These are phyloP conservation scores for Aureobasidium sp. DNA, from an alignment of 2,329 filamentous ascomycete genomes.

Conservation along the genomic window DNA sequence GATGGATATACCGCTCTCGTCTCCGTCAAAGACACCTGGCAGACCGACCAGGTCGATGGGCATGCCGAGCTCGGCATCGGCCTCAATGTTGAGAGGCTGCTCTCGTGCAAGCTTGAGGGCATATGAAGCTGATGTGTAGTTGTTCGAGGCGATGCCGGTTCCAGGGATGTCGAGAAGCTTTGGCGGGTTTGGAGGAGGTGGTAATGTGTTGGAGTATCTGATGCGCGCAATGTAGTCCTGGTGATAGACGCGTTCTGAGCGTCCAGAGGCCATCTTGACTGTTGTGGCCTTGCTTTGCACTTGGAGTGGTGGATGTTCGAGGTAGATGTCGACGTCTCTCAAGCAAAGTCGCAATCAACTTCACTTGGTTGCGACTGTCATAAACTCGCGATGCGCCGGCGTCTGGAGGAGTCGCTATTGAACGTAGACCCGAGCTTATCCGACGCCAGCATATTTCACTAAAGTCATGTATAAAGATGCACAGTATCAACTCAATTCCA, in stretches of 20 bases:
- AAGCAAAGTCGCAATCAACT: neutral
- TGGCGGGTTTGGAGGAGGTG: slow-evolving; percentile 85
- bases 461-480: neutral
- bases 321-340: neutral
- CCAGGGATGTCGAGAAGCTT: slow-evolving; percentile 97
- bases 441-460: neutral
- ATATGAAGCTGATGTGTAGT: slow-evolving; percentile 86
- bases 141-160: slow-evolving; percentile 73
- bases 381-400: neutral
- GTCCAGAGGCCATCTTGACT: neutral
- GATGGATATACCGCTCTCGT: slow-evolving; percentile 68
- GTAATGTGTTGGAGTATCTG: slow-evolving; percentile 90
- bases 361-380: neutral
- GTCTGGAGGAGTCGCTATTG: neutral
- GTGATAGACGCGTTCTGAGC: slow-evolving; percentile 46
- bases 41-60: slow-evolving; percentile 91
- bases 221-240: slow-evolving; percentile 97
- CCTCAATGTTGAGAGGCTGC: slow-evolving; percentile 92
- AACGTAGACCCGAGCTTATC: neutral
- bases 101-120: slow-evolving; percentile 82
- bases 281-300: neutral
- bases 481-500: neutral
- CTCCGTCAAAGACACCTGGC: slow-evolving; percentile 87
- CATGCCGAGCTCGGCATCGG: slow-evolving; percentile 96
- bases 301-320: neutral